Conservation (phyloP, 345 rosid species). For the Physaria fendleri region DNA sequence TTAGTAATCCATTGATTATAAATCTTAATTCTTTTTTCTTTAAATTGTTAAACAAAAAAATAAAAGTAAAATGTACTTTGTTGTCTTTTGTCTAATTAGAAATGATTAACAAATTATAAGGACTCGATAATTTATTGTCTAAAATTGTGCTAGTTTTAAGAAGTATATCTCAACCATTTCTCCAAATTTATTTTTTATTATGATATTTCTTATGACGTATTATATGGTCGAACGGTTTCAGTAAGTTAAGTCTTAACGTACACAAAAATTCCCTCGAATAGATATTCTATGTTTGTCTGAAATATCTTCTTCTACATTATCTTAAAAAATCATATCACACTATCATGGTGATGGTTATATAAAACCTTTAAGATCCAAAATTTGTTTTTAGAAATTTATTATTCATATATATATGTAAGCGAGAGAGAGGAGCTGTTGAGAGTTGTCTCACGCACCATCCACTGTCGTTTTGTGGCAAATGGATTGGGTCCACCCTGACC, state of each 20-base stretch:
- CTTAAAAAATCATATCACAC: not conserved
- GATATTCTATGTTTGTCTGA: not conserved
- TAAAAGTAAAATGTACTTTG: too few relatives aligned
- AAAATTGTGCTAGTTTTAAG: too few relatives aligned
- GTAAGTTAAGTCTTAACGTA: not conserved
- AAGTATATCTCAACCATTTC: too few relatives aligned
- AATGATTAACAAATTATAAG: too few relatives aligned
- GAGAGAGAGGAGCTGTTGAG: constrained; percentile 45
- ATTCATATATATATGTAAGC: constrained; percentile 27
- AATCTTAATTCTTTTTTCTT: too few relatives aligned
- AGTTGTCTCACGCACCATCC: constrained; percentile 59
- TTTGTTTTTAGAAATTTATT: not conserved
- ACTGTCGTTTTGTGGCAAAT: constrained; percentile 50
- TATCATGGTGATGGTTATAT: not conserved
- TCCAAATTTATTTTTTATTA: not conserved
- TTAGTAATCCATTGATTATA: too few relatives aligned
- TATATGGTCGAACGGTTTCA: not conserved
- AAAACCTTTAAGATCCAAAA: not conserved
- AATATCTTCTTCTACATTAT: not conserved
- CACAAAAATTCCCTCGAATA: constrained; percentile 7
- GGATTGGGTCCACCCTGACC: constrained; percentile 90
- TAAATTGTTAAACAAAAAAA: too few relatives aligned
- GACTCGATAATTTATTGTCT: too few relatives aligned
- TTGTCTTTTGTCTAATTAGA: too few relatives aligned
- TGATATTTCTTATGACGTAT: not conserved